phyloP scores from a whole-genome alignment of 352 stramenopile genomes.

The Phytophthora quininea region DNA sequence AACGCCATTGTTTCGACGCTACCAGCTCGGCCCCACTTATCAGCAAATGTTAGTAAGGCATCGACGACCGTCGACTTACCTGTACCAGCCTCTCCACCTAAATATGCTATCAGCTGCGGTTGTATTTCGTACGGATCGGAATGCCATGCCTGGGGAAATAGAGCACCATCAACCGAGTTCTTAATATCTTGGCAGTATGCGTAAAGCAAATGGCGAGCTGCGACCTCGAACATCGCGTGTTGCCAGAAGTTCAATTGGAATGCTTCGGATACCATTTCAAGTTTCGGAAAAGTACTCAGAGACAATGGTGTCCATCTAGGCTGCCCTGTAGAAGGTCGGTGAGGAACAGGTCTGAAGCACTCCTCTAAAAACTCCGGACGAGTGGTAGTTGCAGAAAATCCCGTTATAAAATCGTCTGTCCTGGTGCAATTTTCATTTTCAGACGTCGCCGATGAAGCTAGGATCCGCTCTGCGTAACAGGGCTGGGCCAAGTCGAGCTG shows the following conservation, averaged over 20 bases:
- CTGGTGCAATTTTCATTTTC: neutral
- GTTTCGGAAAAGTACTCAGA: neutral
- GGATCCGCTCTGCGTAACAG: no score
- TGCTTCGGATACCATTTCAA: neutral
- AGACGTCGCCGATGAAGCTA: no score
- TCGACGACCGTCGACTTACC: neutral
- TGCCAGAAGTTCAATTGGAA: neutral
- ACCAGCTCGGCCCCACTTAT: neutral
- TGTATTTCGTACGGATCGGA: neutral
- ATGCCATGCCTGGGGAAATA: neutral
- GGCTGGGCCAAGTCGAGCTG: no score
- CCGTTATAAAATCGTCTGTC: neutral
- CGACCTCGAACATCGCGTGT: neutral
- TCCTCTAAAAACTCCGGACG: neutral
- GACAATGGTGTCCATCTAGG: neutral
- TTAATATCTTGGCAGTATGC: neutral
- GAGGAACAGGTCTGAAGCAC: neutral
- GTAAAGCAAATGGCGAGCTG: neutral
- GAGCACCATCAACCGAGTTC: neutral
- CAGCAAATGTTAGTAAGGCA: neutral
- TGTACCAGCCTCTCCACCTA: neutral
- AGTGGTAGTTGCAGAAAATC: neutral
- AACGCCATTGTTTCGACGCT: neutral
- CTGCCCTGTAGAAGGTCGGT: neutral
- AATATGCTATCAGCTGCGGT: neutral